phyloP scores from a whole-genome alignment of 805 yeast species.

The Allodekkera sacchari region DNA sequence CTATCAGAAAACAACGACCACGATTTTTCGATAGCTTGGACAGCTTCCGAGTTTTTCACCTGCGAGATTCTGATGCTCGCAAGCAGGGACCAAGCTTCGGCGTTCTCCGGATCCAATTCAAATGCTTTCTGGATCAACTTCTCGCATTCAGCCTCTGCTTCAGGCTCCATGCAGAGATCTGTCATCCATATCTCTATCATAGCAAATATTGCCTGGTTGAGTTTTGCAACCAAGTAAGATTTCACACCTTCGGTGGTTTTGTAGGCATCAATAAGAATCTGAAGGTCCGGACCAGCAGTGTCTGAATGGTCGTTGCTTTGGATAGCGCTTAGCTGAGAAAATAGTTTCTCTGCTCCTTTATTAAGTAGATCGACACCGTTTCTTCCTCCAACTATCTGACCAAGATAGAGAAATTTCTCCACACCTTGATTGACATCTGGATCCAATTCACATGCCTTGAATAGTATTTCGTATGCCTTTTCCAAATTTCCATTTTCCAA shows the following conservation, averaged over 20 bases:
- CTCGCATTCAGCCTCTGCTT: conserved; percentile 80
- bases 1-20: conserved; percentile 61
- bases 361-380: conserved; percentile 60
- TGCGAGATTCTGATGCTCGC: conserved; percentile 90
- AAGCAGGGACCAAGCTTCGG: conserved; percentile 75
- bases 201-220: conserved; percentile 73
- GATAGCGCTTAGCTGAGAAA: conserved; percentile 23
- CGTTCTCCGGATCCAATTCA: conserved; percentile 47
- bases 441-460: conserved; percentile 58
- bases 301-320: conserved; percentile 9
- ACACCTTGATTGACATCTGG: conserved; percentile 56
- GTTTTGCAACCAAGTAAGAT: conserved; percentile 41
- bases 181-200: conserved; percentile 97
- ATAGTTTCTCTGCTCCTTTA: conserved; percentile 51
- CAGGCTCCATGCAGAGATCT: conserved; percentile 87
- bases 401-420: conserved; percentile 82
- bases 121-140: conserved; percentile 57
- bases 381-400: conserved; percentile 80
- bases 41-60: conserved; percentile 66
- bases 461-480: conserved; percentile 58
- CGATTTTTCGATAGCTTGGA: conserved; percentile 52
- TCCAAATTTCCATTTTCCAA: conserved; percentile 78
- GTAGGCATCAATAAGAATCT: conserved; percentile 21
- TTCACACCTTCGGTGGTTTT: conserved; percentile 18
- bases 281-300: conserved; percentile 14